Conservation (phyloP, 306 rosid species). For the Rubus idaeus region DNA sequence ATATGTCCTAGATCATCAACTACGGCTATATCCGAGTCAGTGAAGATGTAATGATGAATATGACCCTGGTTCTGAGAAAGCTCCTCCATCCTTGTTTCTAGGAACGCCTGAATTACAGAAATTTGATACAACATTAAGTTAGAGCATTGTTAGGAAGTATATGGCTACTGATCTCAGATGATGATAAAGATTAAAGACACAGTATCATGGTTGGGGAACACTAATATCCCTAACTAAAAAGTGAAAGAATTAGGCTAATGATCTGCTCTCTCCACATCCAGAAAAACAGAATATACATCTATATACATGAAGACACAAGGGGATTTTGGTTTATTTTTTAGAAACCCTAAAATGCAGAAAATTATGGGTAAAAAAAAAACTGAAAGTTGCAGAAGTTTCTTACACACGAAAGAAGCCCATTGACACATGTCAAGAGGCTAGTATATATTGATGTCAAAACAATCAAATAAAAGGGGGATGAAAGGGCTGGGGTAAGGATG, state of each 20-base stretch:
- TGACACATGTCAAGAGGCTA: background rate
- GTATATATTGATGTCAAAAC: background rate
- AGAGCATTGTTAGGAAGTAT: background rate
- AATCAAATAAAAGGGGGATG: background rate
- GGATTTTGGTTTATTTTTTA: background rate
- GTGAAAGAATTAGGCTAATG: background rate
- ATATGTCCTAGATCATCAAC: slow-evolving; percentile 74
- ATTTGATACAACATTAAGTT: slow-evolving; percentile 9
- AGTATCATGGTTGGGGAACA: background rate
- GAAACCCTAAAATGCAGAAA: background rate
- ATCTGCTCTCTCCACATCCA: background rate
- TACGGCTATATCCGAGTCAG: slow-evolving; percentile 90
- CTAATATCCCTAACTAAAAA: background rate
- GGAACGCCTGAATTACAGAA: slow-evolving; percentile 57
- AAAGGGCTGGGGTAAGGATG: background rate
- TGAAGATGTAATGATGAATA: slow-evolving; percentile 69
- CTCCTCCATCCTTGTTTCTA: slow-evolving; percentile 58
- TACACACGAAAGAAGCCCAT: background rate
- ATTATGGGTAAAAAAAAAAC: too few species aligned
- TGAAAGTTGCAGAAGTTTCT: background rate
- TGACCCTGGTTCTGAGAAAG: slow-evolving; percentile 41
- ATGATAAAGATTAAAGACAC: background rate
- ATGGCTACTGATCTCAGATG: background rate
- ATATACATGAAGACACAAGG: background rate
- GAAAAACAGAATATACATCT: background rate